Base-by-base conservation (phyloP, 2,329 filamentous ascomycete species). In the Didymella exigua region DNA sequence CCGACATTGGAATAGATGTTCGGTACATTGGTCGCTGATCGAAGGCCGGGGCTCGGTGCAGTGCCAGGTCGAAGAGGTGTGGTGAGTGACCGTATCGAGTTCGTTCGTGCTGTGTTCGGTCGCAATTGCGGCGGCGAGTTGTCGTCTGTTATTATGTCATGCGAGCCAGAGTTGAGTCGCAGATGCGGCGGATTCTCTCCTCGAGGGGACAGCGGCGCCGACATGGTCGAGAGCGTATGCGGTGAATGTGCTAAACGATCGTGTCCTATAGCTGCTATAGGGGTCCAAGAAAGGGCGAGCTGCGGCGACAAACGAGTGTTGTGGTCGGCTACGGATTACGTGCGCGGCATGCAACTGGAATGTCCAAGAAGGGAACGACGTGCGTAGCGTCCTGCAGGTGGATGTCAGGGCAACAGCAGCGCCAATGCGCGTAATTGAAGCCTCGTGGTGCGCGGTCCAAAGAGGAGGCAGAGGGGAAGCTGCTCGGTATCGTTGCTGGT, bases 151-250 rank as follows among this genome's bases (percentile, higher is more conserved):
- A 79, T 76, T 27, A 81, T 74, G 66, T 87, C 80, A 60, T 83
- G 67, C 26, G 78, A 80, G 40, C 82, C 84, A 23, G 84, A 87
- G 67, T 88, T 88, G 60, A 89, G 79, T 53, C 84, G 84, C 55
- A 89, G 84, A 61, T 88, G 86, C 61, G 85, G 85, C 58, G 81
- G 77, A 45, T 63, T 65, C 42, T 70, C 65, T 37, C 67, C 63
- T 54, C 71, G 64, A 19, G 72, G 70, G 40, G 73, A 73, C 57
- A 60, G 65, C 38, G 65, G 65, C 37, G 65, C 61, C 57, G 66
- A 58, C 59, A 65, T 66, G 58, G 58, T 58, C 56, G 58, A 38
- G 59, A 53, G 45, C 49, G 58, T 49, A 48, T 54, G 40, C 50
- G 61, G 42, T 41, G 42, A 21, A 11, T 37, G 24, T 55, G 54